Base-by-base conservation (phyloP, 2,329 filamentous ascomycete genomes). In the Aspergillus texensis region DNA sequence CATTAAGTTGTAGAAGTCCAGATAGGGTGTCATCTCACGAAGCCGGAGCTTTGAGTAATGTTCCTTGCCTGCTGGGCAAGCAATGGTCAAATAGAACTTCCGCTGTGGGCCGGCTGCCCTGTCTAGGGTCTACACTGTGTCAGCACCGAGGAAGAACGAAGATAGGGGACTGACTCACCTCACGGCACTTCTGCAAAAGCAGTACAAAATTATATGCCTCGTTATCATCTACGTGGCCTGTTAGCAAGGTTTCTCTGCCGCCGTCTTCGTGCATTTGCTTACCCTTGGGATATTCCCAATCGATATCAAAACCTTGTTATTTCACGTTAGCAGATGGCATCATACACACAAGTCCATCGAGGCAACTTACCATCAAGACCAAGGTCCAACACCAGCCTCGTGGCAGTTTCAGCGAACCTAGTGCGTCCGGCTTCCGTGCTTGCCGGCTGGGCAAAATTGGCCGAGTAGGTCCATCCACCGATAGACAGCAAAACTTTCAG, bases 401-500 rank as follows among this genome's bases (percentile, higher is more conserved):
- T 90, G 39, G 91, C 89, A 32, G 86, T 88, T 57, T 85, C 81
- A 1, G 91, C 92, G 74, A 96, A 96, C 1, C 67, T 83, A 64
- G 81, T 79, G 14, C 92, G 85, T 9, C 89, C 87, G 6, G 82
- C 79, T 0, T 84, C 81, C 0, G 89, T 89, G 21, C 86, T 87
- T 0, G 88, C 87, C 0, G 93, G 91, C 32, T 79, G 81, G 1
- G 87, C 82, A 78, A 97, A 96, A 80, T 96, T 95, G 76, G 86
- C 78, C 4, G 89, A 91, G 75, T 91, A 92, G 0, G 88, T 91
- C 88, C 89, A 94, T 19, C 93, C 92, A 36, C 92, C 92, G 62
- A 95, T 91, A 61, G 90, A 94, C 3, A 97, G 86, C 9, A 97
- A 84, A 4, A 90, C 83, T 77, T 96, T 96, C 63, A 95, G 77